Conservation (phyloP, 2,329 filamentous ascomycete genomes). For the Graphilbum sp. region DNA sequence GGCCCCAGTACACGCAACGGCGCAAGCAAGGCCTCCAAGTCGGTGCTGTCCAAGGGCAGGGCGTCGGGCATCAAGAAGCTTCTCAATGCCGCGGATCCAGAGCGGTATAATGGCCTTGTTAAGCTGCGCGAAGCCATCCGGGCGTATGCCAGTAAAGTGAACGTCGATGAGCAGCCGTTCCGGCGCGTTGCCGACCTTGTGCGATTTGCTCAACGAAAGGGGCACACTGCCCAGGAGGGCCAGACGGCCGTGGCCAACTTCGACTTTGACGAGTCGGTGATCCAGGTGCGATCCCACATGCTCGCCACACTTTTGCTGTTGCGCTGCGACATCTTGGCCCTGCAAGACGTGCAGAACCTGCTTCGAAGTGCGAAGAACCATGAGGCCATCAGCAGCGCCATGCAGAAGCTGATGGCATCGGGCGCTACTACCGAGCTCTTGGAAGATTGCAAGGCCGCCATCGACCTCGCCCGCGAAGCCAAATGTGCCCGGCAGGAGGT, state of each 20-base stretch:
- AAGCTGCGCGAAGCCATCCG: constrained; percentile 9
- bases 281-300: constrained; percentile 21
- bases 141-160: constrained; percentile 15
- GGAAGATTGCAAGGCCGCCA: constrained; percentile 22
- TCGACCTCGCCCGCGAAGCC: constrained; percentile 18
- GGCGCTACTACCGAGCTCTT: constrained; percentile 15
- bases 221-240: constrained; percentile 3
- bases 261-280: constrained; percentile 17
- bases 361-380: too few relatives aligned
- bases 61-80: background rate
- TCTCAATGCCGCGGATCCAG: too few relatives aligned
- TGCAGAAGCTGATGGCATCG: too few relatives aligned
- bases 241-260: constrained; percentile 13
- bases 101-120: constrained; percentile 11
- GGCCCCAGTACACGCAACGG: too few relatives aligned
- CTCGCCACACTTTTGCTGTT: constrained; percentile 27
- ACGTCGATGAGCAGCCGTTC: constrained; percentile 31
- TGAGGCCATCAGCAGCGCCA: too few relatives aligned
- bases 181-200: constrained; percentile 28
- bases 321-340: constrained; percentile 29
- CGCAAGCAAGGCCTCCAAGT: background rate
- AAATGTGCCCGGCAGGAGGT: constrained; percentile 25
- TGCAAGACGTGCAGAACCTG: constrained; percentile 24
- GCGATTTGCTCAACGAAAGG: constrained; percentile 20
- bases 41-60: background rate